Percentiles rank a stretch among this genome's conserved stretches.
phyloP scores from a whole-genome alignment of 331 rosid species.

The Ulmus americana region DNA sequence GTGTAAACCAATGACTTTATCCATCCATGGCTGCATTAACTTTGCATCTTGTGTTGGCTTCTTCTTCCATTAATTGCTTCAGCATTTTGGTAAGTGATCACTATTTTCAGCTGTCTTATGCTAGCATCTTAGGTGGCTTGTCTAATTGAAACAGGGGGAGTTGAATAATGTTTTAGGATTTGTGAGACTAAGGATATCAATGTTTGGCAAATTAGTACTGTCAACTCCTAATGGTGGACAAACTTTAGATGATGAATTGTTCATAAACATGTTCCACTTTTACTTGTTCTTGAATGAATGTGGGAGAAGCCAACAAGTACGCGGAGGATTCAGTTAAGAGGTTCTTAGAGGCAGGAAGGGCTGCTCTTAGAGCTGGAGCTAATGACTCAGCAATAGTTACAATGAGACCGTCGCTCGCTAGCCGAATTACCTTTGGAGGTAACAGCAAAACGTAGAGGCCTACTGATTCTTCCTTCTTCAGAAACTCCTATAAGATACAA shows the following conservation, averaged over 20 bases:
- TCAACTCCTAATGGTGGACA: background rate
- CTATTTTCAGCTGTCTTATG: no score
- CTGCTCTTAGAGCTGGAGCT: conserved; percentile 90
- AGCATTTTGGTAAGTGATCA: no score
- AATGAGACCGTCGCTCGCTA: conserved; percentile 93
- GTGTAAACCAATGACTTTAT: no score
- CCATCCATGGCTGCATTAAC: no score
- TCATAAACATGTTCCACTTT: no score
- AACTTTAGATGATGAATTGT: no score
- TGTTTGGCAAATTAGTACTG: background rate
- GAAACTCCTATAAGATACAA: background rate
- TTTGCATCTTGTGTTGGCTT: no score
- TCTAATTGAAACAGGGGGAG: no score
- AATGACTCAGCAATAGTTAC: conserved; percentile 75
- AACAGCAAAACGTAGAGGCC: conserved; percentile 25
- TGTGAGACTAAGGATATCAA: background rate
- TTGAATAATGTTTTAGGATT: no score
- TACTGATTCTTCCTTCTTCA: conserved; percentile 23
- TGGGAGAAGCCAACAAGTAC: conserved; percentile 69
- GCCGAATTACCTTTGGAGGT: conserved; percentile 43
- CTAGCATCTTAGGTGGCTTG: no score
- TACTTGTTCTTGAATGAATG: conserved; percentile 39
- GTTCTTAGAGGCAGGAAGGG: conserved; percentile 82
- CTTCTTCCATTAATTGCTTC: no score
- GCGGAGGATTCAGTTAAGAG: conserved; percentile 92